Evolutionary conservation across 164 flowering plant genomes (phyloP).

Genomic region (Stephania cephalantha): DNA sequence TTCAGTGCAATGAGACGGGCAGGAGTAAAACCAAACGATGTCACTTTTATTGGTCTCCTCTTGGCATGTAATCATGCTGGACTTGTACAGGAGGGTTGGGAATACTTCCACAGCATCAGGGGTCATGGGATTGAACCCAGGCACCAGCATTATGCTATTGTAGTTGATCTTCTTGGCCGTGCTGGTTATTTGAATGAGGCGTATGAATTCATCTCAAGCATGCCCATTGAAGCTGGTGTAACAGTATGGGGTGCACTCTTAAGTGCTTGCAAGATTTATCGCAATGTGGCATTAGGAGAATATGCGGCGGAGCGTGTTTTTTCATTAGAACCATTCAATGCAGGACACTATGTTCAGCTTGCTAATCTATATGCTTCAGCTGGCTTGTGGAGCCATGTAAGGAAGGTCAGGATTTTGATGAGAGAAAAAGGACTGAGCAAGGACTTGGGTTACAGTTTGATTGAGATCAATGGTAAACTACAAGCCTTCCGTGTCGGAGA

Average conservation of each 20-base stretch:
- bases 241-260: constrained; percentile 32
- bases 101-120: constrained; percentile 27
- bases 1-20: constrained; percentile 24
- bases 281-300: constrained; percentile 24
- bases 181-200: constrained; percentile 29
- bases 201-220: constrained; percentile 23
- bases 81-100: constrained; percentile 27
- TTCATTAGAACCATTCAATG: constrained; percentile 26
- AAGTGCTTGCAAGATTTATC: constrained; percentile 24
- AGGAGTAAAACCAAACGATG: constrained; percentile 29
- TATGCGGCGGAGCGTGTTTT: constrained; percentile 26
- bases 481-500: constrained; percentile 32
- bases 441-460: constrained; percentile 27
- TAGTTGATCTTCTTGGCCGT: constrained; percentile 31
- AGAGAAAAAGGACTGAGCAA: constrained; percentile 26
- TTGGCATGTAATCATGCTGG: constrained; percentile 32
- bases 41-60: constrained; percentile 28
- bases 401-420: constrained; percentile 25
- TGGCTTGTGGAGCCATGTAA: constrained; percentile 24
- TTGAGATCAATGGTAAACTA: constrained; percentile 28
- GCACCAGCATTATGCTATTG: constrained; percentile 34
- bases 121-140: constrained; percentile 28
- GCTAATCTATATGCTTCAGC: constrained; percentile 34
- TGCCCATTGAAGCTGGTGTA: constrained; percentile 28
- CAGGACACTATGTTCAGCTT: constrained; percentile 34